Evolutionary conservation across 1,284 basidiomycete species (phyloP), one percentile per base, ranked within the genome.

Genomic region (Rhizoctonia solani): DNA sequence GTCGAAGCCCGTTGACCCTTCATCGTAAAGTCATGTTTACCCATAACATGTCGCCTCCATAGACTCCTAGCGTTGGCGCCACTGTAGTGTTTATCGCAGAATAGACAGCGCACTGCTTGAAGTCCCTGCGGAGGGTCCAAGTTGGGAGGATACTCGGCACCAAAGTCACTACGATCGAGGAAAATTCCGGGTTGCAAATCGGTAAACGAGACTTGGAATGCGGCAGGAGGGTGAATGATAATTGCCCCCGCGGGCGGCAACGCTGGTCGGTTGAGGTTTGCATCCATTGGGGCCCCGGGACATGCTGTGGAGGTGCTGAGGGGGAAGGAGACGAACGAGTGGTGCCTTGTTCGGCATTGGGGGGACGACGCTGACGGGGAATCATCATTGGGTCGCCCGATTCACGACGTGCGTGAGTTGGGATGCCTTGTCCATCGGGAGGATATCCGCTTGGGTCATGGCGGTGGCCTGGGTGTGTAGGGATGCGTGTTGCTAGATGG

Each of bases 11-110:
- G 46, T 19, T 63, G 58, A n/a, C 58, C 58, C 30, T 63, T 63
- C 58, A 63, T 63, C 32, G 42, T 63, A 50, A 70, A 70, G 44
- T 67, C 54, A 46, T 70, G 69, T 54, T 70, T 70, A 16, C 67
- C 69, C 29, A 61, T 66, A 19, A 70, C 67, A 61, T 70, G 69
- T 25, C 69, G 46, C 14, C 69, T 37, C 69, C 69, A 70, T 47
- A 70, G 69, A n/a, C 69, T 70, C 19, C 69, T 56, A 9, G 69
- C 69, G 42, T 70, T 70, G 14, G 68, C 59, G 11, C 69, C 69
- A 25, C 53, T 63, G 56, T 70, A 70, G n/a, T 68, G 55, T 42
- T 70, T 70, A 49, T 70, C 65, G 56, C 69, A 70, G 50, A 66
- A 70, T 13, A 70, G 63, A 27, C 69, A 70, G 3, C 69, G 67